Percentiles rank a stretch among this genome's conserved stretches.
Evolutionary conservation across 2,329 filamentous ascomycete species (phyloP).

Genomic region (Fusarium sambucinum): DNA sequence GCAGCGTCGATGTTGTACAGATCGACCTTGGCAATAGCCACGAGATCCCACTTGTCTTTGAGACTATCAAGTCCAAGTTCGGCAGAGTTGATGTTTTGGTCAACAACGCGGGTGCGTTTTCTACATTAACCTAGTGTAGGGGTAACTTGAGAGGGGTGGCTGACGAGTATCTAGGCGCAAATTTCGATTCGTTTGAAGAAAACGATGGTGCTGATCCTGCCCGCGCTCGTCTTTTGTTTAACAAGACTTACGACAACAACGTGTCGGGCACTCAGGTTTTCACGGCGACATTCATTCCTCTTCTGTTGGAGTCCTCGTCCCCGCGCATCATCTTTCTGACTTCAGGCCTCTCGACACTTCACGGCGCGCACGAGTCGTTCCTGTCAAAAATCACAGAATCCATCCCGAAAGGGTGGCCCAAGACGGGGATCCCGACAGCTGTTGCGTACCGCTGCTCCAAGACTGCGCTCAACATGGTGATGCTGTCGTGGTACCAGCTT

Average conservation of each 20-base stretch:
- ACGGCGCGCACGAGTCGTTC: slow-evolving; percentile 47
- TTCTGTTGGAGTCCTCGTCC: slow-evolving; percentile 57
- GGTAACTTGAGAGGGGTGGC: neutral
- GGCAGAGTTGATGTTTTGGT: slow-evolving; percentile 65
- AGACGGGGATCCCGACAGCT: slow-evolving; percentile 59
- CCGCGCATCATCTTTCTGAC: slow-evolving; percentile 65
- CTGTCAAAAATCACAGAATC: slow-evolving; percentile 42
- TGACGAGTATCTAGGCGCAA: slow-evolving; percentile 50
- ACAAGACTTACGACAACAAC: slow-evolving; percentile 64
- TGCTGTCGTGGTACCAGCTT: slow-evolving; percentile 59
- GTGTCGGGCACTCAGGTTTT: slow-evolving; percentile 60
- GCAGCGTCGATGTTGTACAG: slow-evolving; percentile 60
- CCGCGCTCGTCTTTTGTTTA: slow-evolving; percentile 57
- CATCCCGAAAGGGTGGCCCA: slow-evolving; percentile 61
- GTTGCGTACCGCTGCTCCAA: slow-evolving; percentile 46
- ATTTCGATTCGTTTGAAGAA: slow-evolving; percentile 55
- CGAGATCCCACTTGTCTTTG: slow-evolving; percentile 62
- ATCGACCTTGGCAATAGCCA: slow-evolving; percentile 66
- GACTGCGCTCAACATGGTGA: slow-evolving; percentile 49
- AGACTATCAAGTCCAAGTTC: slow-evolving; percentile 56
- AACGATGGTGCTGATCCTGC: slow-evolving; percentile 43
- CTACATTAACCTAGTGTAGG: neutral
- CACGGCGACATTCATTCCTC: slow-evolving; percentile 56
- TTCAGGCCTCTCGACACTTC: slow-evolving; percentile 56
- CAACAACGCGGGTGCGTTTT: slow-evolving; percentile 66